Evolutionary conservation across 2,329 filamentous ascomycete species (phyloP).

Genomic region (Akanthomyces uredinophilus): DNA sequence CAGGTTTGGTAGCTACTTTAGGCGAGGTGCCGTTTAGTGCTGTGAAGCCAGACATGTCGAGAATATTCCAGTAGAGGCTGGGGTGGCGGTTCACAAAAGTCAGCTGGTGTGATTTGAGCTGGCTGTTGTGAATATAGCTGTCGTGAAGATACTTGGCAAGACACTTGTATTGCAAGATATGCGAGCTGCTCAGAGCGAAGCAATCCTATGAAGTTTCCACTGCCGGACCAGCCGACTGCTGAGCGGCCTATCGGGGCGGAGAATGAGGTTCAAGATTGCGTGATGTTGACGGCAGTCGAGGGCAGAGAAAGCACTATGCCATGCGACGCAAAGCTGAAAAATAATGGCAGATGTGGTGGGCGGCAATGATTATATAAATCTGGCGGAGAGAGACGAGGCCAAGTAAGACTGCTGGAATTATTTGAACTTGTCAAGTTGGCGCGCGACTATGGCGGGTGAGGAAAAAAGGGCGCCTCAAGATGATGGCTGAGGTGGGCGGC

Average conservation of each 20-base stretch:
- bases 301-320: neutral
- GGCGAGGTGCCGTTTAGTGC: slow-evolving; percentile 48
- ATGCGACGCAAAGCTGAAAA: neutral
- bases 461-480: slow-evolving; percentile 10
- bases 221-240: slow-evolving; percentile 10
- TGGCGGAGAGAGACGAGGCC: neutral
- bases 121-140: too few relatives aligned
- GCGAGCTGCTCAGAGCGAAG: neutral
- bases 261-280: neutral
- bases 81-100: neutral
- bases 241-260: neutral
- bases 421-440: slow-evolving; percentile 3
- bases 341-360: neutral
- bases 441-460: slow-evolving; percentile 15
- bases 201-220: neutral
- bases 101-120: neutral
- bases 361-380: neutral
- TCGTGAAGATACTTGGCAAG: neutral
- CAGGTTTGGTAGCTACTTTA: slow-evolving; percentile 22
- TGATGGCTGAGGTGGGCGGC: slow-evolving; percentile 5
- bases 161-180: neutral
- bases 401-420: neutral
- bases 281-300: neutral
- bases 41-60: slow-evolving; percentile 45
- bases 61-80: neutral